Evolutionary conservation across 495 filamentous ascomycete genomes (phyloP), one percentile per base, ranked within the genome.

Genomic region (Xylaria bambusicola): DNA sequence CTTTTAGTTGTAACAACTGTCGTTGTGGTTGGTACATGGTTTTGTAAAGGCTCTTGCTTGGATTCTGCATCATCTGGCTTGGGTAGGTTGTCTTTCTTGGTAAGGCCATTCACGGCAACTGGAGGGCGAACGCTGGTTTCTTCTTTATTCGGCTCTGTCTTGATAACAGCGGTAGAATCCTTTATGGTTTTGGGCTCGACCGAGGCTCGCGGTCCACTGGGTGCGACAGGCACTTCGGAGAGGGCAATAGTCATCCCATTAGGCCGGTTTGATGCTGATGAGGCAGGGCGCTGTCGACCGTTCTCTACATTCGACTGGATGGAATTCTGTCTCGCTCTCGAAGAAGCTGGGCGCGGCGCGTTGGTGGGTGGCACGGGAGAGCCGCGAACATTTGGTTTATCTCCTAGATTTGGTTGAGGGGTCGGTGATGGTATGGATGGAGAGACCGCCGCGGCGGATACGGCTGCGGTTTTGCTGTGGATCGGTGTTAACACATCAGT

Each of bases 291-390:
- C 51, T 83, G 82, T 31, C 84, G 81, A 8, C 75, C 67, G 51
- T 69, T 73, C 65, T 88, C 80, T 26, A 76, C 65, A 17, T 66
- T 76, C 3, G 82, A 80, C 47, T 84, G 81, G 15, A 78, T 82
- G 1, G 85, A 85, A 61, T 82, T 88, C 62, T 91, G 87, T 58
- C 90, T 87, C 13, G 81, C 85, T 61, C 89, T 83, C 15, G 86
- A 84, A 3, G 86, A 82, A 36, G 82, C 80, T 15, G 88, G 84
- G 41, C 88, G 71, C n/a, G 73, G 69, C 48, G 69, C 63, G 40
- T 67, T 65, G 36, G 68, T 59, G 8, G 68, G 53, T 24, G 76
- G 69, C 2, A 75, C 75, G 2, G 80, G 80, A 17, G 79, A 82
- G 23, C 50, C 66, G 31, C 76, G 74, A 21, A 62, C 69, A 17